phyloP scores from a whole-genome alignment of 306 rosid species.

The Trifolium fragiferum region DNA sequence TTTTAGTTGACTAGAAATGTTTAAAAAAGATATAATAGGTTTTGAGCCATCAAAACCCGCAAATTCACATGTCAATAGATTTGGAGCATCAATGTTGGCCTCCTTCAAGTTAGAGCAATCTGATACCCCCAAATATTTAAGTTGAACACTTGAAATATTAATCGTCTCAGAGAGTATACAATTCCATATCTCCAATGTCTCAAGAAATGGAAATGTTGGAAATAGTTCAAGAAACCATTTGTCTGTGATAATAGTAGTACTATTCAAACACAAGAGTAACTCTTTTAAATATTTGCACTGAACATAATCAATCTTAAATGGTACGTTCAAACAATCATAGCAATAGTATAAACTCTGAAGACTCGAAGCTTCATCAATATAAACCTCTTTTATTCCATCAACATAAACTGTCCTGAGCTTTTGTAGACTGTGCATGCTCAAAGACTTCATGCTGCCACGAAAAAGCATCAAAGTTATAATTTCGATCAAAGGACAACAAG shows the following conservation, averaged over 20 bases:
- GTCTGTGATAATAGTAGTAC: neutral
- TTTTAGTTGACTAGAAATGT: conserved; percentile 24
- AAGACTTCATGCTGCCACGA: neutral
- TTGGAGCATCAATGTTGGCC: conserved; percentile 41
- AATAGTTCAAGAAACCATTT: conserved; percentile 41
- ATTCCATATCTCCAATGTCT: conserved; percentile 13
- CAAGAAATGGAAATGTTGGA: conserved; percentile 39
- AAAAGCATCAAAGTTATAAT: no score
- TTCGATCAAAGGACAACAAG: no score
- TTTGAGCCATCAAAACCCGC: neutral
- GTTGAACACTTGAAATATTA: conserved; percentile 39
- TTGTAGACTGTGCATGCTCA: conserved; percentile 24
- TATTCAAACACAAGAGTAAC: conserved; percentile 4
- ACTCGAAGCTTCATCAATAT: conserved; percentile 26
- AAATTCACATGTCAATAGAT: neutral
- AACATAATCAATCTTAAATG: conserved; percentile 13
- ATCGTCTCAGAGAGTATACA: conserved; percentile 40
- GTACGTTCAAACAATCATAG: neutral
- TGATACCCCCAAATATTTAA: conserved; percentile 30
- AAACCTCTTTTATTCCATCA: conserved; percentile 27
- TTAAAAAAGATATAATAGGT: neutral
- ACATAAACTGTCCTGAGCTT: conserved; percentile 37
- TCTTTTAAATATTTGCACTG: conserved; percentile 29
- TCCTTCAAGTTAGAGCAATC: conserved; percentile 33
- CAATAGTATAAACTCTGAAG: conserved; percentile 18